phyloP scores from a whole-genome alignment of 2,329 filamentous ascomycete species.

The Epichloe coenophiala region DNA sequence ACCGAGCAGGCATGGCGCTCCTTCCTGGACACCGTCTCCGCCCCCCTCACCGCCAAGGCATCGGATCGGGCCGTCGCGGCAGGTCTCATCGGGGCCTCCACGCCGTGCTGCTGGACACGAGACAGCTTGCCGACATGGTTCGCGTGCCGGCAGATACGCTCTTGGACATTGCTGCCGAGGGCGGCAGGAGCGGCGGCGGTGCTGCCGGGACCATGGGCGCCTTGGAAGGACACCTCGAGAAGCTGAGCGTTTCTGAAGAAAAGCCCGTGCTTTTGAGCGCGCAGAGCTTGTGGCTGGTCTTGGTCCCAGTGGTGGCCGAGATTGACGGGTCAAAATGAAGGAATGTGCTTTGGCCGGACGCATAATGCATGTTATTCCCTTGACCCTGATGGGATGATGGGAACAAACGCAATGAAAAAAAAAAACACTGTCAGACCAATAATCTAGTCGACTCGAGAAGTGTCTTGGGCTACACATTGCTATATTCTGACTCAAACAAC shows the following conservation, averaged over 20 bases:
- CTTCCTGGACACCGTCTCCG: conserved; percentile 27
- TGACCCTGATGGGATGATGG: conserved; percentile 21
- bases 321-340: not conserved
- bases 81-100: conserved; percentile 13
- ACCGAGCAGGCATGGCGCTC: conserved; percentile 21
- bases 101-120: conserved; percentile 22
- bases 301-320: conserved; percentile 8
- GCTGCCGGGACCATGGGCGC: conserved; percentile 10
- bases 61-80: conserved; percentile 22
- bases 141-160: conserved; percentile 22
- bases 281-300: conserved; percentile 23
- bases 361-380: too few relatives aligned
- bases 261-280: conserved; percentile 13
- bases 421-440: too few relatives aligned
- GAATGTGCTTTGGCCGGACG: too few relatives aligned
- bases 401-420: too few relatives aligned
- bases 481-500: conserved; percentile 9
- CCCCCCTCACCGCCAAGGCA: conserved; percentile 31
- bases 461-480: conserved; percentile 28
- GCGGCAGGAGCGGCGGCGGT: too few relatives aligned
- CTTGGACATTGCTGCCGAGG: conserved; percentile 21
- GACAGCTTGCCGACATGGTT: conserved; percentile 16
- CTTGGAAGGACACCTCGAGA: conserved; percentile 15
- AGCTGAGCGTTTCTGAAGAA: conserved; percentile 15
- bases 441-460: conserved; percentile 8